Evolutionary conservation across 345 rosid genomes (phyloP).

Genomic region (Arabidopsis thaliana): DNA sequence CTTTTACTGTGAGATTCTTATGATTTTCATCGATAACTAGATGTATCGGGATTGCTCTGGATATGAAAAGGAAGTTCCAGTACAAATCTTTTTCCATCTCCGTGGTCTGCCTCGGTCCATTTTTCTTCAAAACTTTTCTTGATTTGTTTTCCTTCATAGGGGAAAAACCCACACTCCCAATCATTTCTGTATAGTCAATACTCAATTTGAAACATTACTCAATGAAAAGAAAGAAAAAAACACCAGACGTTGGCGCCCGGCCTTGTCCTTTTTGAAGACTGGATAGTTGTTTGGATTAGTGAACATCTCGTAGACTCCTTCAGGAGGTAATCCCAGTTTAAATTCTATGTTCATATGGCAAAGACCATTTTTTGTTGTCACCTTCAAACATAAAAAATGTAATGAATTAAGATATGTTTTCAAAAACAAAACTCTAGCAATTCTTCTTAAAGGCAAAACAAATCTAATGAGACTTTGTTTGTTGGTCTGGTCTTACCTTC

Average conservation of each 20-base stretch:
- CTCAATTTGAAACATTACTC: neutral
- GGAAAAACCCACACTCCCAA: no score
- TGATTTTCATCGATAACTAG: constrained; percentile 71
- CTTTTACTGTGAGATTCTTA: constrained; percentile 57
- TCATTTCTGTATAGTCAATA: neutral
- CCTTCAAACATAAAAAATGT: constrained; percentile 50
- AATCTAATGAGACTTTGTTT: neutral
- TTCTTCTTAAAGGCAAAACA: neutral
- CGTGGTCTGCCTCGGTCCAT: constrained; percentile 69
- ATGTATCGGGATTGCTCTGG: constrained; percentile 69
- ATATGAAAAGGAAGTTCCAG: constrained; percentile 87
- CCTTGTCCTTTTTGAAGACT: neutral
- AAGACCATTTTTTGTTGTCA: constrained; percentile 53
- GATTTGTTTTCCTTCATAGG: constrained; percentile 63
- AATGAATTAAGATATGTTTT: no score
- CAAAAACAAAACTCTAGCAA: no score
- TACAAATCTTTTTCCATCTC: constrained; percentile 68
- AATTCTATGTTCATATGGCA: constrained; percentile 19
- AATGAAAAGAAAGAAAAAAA: neutral
- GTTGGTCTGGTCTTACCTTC: constrained; percentile 49
- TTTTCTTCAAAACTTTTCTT: constrained; percentile 60
- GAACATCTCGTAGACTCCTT: constrained; percentile 3
- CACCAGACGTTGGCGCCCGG: constrained; percentile 17
- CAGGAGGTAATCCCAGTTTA: constrained; percentile 11
- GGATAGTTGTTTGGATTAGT: constrained; percentile 21